Conservation (phyloP, 495 filamentous ascomycete genomes). For the Aspergillus homomorphus region DNA sequence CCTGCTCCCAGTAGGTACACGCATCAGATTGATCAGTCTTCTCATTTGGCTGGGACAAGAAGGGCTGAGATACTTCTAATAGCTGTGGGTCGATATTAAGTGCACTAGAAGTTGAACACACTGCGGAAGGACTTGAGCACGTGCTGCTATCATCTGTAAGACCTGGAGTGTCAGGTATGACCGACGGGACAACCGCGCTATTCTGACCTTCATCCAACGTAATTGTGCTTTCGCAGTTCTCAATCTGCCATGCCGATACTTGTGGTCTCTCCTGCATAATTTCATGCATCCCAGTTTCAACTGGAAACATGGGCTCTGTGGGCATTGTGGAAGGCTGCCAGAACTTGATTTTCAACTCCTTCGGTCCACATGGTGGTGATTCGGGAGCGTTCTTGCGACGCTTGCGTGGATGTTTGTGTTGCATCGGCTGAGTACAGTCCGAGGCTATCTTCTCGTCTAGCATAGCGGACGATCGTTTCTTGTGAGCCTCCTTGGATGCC, state of each 20-base stretch:
- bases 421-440: neutral
- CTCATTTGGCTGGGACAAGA: neutral
- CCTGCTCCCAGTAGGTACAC: neutral
- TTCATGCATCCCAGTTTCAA: neutral
- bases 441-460: constrained; percentile 3
- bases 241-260: neutral
- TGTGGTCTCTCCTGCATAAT: neutral
- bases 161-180: neutral
- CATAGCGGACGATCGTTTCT: constrained; percentile 4
- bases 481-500: neutral
- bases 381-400: neutral
- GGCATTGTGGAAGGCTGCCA: constrained; percentile 1
- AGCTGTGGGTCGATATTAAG: neutral
- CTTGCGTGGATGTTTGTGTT: constrained; percentile 1
- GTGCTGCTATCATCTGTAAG: constrained; percentile 1
- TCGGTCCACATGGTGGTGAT: neutral
- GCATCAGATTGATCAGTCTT: neutral
- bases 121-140: constrained; percentile 1
- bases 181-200: neutral
- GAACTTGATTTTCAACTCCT: constrained; percentile 5
- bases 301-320: neutral
- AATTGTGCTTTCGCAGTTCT: neutral
- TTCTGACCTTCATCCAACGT: neutral
- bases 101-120: neutral
- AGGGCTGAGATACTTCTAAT: constrained; percentile 1